Base-by-base conservation (phyloP, 2,329 filamentous ascomycete genomes). In the Neonectria neomacrospora region DNA sequence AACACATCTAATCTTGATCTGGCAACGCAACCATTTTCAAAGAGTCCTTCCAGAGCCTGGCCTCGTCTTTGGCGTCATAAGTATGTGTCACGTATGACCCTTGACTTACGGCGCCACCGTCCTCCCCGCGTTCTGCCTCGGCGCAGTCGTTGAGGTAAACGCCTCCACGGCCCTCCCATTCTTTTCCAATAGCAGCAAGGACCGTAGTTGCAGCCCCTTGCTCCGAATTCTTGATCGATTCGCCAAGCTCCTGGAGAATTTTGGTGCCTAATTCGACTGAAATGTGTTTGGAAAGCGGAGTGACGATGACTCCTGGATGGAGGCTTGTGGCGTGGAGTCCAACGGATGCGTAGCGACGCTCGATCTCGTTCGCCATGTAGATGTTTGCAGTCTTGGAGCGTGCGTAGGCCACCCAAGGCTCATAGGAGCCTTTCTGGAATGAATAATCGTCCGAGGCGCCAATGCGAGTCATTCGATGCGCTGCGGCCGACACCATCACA, bases 401-500 rank as follows among this genome's bases (percentile, higher is more conserved):
- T 0, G 39, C 68, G 4, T 72, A 71, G 1, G 70, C 65, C 0
- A 55, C 16, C 67, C 68, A 69, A 0, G 63, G 63, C 1, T 64
- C 2, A 2, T 70, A 72, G 1, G 23, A 20, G 0, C 64, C 58
- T 1, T 68, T 63, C 3, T 70, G 57, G 41, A 67, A 28, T 3
- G 58, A 58, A 10, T 69, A 68, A 14, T 64, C 65, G 23, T 72
- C 68, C 1, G 58, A 56, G 48, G 63, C 58, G 12, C 57, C 63
- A 20, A 70, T 41, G 5, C 22, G 48, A 3, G 54, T 34, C 0
- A 34, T 8, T 0, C 67, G 63, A 9, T 87, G 85, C 2, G 69
- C 82, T 0, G 76, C 67, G 1, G 80, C 82, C 0, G 82, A 77
- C 1, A 86, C 70, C 1, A 75, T 72, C 48, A 88, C 76, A 2